Evolutionary conservation across 75 land plant genomes (phyloP).

Genomic region (Cunninghamia lanceolata): DNA sequence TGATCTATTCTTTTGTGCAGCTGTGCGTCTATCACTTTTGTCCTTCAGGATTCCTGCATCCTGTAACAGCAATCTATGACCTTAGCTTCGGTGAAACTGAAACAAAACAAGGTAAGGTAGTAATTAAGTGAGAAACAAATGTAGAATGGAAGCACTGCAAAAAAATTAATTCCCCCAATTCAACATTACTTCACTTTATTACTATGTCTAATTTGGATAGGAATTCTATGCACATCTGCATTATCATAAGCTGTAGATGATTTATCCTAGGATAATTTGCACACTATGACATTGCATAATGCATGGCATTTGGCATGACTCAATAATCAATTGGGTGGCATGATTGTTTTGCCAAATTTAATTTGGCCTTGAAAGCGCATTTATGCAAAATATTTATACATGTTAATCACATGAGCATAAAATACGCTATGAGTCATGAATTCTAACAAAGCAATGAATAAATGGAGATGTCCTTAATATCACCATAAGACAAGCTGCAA

Average conservation of each 20-base stretch:
- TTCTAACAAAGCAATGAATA: too few species aligned
- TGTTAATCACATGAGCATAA: not conserved
- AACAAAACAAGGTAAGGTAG: conserved; percentile 56
- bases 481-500: too few species aligned
- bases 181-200: too few species aligned
- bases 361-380: not conserved
- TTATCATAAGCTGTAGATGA: too few species aligned
- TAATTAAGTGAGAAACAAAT: conserved; percentile 1
- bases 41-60: conserved; percentile 74
- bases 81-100: conserved; percentile 84
- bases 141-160: not conserved
- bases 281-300: too few species aligned
- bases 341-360: not conserved
- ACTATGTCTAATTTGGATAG: too few species aligned
- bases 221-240: too few species aligned
- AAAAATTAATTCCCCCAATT: not conserved
- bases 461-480: too few species aligned
- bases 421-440: too few species aligned
- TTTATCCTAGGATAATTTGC: too few species aligned
- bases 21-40: conserved; percentile 72
- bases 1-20: conserved; percentile 37
- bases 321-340: too few species aligned
- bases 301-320: too few species aligned
- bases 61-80: conserved; percentile 82
- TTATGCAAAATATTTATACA: not conserved